Evolutionary conservation across 192 early-diverging fungal species (phyloP).

Genomic region (Piromyces sp.): DNA sequence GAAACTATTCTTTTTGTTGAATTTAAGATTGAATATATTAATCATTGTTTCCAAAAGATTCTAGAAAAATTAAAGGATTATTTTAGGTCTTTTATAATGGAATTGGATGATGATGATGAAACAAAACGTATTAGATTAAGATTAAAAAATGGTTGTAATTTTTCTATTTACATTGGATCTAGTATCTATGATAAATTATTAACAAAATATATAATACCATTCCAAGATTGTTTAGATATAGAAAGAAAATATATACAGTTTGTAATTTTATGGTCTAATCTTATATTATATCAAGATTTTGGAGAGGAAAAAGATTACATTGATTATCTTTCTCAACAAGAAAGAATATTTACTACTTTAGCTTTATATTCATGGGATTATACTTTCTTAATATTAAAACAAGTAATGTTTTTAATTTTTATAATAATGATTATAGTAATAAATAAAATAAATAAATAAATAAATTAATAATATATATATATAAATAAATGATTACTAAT

Average conservation of each 20-base stretch:
- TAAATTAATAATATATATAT: neutral
- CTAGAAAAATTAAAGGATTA: too few relatives aligned
- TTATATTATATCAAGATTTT: neutral
- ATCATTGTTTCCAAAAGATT: too few relatives aligned
- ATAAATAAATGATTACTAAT: neutral
- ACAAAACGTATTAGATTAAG: neutral
- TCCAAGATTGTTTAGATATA: neutral
- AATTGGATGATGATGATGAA: too few relatives aligned
- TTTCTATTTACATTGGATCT: neutral
- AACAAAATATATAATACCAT: neutral
- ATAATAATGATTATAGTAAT: too few relatives aligned
- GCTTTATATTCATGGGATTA: neutral
- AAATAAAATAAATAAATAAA: neutral
- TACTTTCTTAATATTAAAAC: neutral
- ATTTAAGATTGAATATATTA: neutral
- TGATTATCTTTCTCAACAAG: neutral
- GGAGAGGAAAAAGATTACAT: neutral
- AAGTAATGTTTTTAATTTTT: too few relatives aligned
- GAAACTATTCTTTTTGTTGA: neutral
- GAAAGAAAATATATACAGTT: neutral
- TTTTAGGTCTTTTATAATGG: too few relatives aligned
- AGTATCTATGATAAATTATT: neutral
- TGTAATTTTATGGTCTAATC: neutral
- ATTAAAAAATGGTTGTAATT: neutral
- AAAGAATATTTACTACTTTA: neutral